Percentiles rank a stretch among this genome's conserved stretches.
phyloP scores from a whole-genome alignment of 108 stramenopile genomes.

The Nitzschia putrida region DNA sequence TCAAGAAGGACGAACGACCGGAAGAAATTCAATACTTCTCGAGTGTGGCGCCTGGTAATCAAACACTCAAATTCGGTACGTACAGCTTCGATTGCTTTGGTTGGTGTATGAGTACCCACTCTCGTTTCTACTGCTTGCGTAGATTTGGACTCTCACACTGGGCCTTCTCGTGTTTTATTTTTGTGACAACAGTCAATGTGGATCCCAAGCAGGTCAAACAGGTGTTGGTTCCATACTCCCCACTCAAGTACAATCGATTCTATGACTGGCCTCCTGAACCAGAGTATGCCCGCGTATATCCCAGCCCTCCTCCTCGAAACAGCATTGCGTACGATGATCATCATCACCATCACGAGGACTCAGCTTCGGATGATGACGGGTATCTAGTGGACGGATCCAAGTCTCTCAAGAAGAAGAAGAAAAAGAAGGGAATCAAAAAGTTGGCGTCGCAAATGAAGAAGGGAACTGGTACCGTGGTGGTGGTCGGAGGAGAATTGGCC shows the following conservation, averaged over 20 bases:
- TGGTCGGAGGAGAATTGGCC: conserved; percentile 12
- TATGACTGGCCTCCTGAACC: conserved; percentile 82
- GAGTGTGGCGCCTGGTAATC: conserved; percentile 44
- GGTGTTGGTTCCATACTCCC: conserved; percentile 59
- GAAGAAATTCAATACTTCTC: conserved; percentile 37
- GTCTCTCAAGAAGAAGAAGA: conserved; percentile 34
- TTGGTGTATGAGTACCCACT: neutral
- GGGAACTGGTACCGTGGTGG: conserved; percentile 25
- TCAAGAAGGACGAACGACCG: conserved; percentile 22
- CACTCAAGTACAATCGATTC: conserved; percentile 59
- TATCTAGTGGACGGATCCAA: conserved; percentile 3
- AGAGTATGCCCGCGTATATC: conserved; percentile 38
- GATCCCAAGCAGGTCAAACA: conserved; percentile 52
- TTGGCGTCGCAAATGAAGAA: conserved; percentile 24
- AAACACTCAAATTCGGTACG: conserved; percentile 25
- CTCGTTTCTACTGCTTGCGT: no score
- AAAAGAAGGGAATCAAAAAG: conserved; percentile 45
- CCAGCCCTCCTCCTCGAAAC: conserved; percentile 30
- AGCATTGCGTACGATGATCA: neutral
- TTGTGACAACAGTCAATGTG: conserved; percentile 14
- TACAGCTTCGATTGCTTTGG: neutral
- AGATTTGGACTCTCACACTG: neutral
- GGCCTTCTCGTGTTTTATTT: neutral
- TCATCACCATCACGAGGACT: conserved; percentile 3
- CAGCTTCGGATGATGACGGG: conserved; percentile 18